Percentiles rank a stretch among this genome's conserved stretches.
Evolutionary conservation across 371 early-diverging fungal genomes (phyloP).

Genomic region (Mortierella sp.): DNA sequence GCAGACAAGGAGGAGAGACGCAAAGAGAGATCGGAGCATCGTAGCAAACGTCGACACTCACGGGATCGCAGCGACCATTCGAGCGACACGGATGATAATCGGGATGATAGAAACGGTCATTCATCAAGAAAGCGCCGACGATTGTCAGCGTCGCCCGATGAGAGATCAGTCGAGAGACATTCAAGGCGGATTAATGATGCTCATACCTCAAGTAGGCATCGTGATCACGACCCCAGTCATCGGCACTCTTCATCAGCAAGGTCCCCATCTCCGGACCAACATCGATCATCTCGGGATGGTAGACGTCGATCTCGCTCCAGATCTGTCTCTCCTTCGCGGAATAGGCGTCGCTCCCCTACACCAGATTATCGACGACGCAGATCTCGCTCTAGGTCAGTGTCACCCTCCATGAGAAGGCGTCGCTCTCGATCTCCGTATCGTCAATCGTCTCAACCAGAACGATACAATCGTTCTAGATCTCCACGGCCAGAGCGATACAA

Average conservation of each 20-base stretch:
- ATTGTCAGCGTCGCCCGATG: constrained; percentile 4
- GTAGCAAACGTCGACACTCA: constrained; percentile 19
- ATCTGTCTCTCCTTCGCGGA: constrained; percentile 12
- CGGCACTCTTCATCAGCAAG: constrained; percentile 9
- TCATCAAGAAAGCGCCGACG: constrained; percentile 27
- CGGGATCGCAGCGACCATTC: constrained; percentile 7
- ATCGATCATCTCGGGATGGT: constrained; percentile 3
- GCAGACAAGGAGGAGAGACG: constrained; percentile 19
- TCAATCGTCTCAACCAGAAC: background rate
- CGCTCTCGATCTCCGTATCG: constrained; percentile 25
- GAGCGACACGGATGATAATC: constrained; percentile 10
- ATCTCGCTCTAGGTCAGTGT: constrained; percentile 23
- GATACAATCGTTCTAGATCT: background rate
- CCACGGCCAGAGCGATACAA: constrained; percentile 4
- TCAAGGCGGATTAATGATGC: constrained; percentile 5
- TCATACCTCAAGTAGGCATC: background rate
- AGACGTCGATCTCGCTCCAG: constrained; percentile 18
- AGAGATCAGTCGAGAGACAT: constrained; percentile 2
- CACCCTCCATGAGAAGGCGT: constrained; percentile 5
- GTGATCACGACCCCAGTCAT: background rate
- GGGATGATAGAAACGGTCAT: constrained; percentile 3
- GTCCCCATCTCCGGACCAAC: constrained; percentile 14
- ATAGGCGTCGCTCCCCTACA: constrained; percentile 20
- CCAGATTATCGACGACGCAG: background rate
- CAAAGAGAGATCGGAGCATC: constrained; percentile 25